Evolutionary conservation across 495 filamentous ascomycete species (phyloP).

Genomic region (Monascus purpureus): DNA sequence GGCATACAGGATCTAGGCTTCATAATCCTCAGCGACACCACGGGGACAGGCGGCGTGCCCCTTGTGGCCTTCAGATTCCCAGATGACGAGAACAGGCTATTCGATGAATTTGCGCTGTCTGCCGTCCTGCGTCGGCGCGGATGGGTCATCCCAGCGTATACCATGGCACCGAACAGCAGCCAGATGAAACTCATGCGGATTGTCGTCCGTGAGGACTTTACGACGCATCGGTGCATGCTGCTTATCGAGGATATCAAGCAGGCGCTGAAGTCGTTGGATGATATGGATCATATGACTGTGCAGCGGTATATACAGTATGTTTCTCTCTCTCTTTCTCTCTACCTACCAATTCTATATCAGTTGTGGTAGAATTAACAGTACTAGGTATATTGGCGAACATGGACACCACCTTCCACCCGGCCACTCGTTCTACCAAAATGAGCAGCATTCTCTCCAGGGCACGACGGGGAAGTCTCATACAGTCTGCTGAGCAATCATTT

Average conservation of each 20-base stretch:
- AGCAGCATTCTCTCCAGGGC: constrained; percentile 66
- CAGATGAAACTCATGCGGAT: constrained; percentile 64
- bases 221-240: constrained; percentile 48
- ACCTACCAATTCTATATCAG: background rate
- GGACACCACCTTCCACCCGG: constrained; percentile 33
- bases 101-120: constrained; percentile 60
- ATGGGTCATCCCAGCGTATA: constrained; percentile 74
- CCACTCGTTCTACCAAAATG: constrained; percentile 47
- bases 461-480: constrained; percentile 72
- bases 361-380: background rate
- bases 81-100: constrained; percentile 36
- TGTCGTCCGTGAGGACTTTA: constrained; percentile 69
- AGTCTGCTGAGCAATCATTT: no score
- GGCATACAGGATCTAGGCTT: constrained; percentile 53
- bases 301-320: constrained; percentile 44
- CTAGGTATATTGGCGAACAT: constrained; percentile 35
- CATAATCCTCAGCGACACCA: constrained; percentile 58
- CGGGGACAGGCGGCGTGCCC: constrained; percentile 59
- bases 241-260: constrained; percentile 54
- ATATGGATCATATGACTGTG: constrained; percentile 54
- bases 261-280: constrained; percentile 43
- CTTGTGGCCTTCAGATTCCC: constrained; percentile 62
- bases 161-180: constrained; percentile 62
- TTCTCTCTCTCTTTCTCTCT: background rate
- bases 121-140: constrained; percentile 58